Evolutionary conservation across 495 filamentous ascomycete genomes (phyloP), one percentile per base, ranked within the genome.

Genomic region (Lepidopterella palustris): DNA sequence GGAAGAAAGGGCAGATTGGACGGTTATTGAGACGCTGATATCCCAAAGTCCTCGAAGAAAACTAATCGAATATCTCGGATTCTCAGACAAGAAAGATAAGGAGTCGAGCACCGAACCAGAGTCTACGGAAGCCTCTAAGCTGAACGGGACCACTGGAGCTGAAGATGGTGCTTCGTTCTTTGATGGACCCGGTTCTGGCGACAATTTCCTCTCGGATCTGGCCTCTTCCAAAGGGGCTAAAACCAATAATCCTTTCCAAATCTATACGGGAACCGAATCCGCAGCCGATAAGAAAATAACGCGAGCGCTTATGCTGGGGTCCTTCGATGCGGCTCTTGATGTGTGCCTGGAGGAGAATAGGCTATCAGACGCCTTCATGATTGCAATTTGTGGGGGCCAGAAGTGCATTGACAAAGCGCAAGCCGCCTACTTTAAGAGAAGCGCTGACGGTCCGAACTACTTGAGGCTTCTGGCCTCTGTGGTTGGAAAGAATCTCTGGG

Each of bases 401-500:
- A 87, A 89, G 56, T 88, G 95, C 62, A 87, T 97, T 29, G 91
- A 95, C 57, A 96, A 95, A 75, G 91, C 93, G 2, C 95, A 97
- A 70, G 84, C 86, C 49, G 82, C 90, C 35, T 99, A 97, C 72
- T 87, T 99, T 61, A 86, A 86, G 23, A 85, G 90, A 66, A 90
- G 89, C 68, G 76, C 81, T 5, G 82, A 84, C 58, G 86, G 84
- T 23, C 92, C 93, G 11, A 99, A 92, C 72, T 99, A 99, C 70
- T 76, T 97, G 47, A 85, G 93, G 35, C 78, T 99, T 35, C 78
- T 99, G 53, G 89, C 88, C 57, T 96, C 92, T 25, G 86, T 97
- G 45, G 89, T 93, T 53, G 89, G 88, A 51, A 97, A 97, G 77
- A 97, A 99, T 70, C 78, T 99, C 6, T 97, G 95, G 93, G 93